These are phyloP conservation scores for Stachybotrys echinatus DNA, from an alignment of 2,329 filamentous ascomycete genomes.

Conservation along the genomic window DNA sequence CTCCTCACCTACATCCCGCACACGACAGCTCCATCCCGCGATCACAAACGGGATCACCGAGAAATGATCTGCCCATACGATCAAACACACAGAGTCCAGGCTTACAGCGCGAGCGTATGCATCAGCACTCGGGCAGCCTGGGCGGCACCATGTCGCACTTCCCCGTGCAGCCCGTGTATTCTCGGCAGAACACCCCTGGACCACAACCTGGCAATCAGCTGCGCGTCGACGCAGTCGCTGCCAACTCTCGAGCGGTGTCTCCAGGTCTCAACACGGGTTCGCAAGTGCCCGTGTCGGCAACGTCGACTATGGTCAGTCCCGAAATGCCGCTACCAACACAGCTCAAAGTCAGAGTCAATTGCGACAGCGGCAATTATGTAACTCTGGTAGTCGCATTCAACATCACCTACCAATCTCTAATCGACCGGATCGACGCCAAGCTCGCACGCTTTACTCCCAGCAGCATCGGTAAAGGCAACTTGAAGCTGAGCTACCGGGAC, in stretches of 20 bases:
- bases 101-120: slow-evolving; percentile 55
- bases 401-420: slow-evolving; percentile 88
- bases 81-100: slow-evolving; percentile 68
- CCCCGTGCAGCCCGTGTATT: slow-evolving; percentile 48
- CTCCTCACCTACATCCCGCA: slow-evolving; percentile 59
- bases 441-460: slow-evolving; percentile 79
- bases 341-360: slow-evolving; percentile 93
- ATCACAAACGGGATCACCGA: slow-evolving; percentile 78
- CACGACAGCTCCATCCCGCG: slow-evolving; percentile 64
- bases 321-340: slow-evolving; percentile 62
- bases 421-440: slow-evolving; percentile 94
- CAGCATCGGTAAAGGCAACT: slow-evolving; percentile 74
- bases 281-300: slow-evolving; percentile 14
- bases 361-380: slow-evolving; percentile 78
- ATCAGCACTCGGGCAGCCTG: slow-evolving; percentile 42
- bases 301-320: slow-evolving; percentile 32
- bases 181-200: slow-evolving; percentile 40
- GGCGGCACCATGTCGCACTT: slow-evolving; percentile 51
- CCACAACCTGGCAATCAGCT: slow-evolving; percentile 25
- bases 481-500: slow-evolving; percentile 86
- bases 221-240: slow-evolving; percentile 30
- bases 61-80: slow-evolving; percentile 60
- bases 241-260: slow-evolving; percentile 39
- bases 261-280: slow-evolving; percentile 35
- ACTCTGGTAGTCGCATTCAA: slow-evolving; percentile 95